Base-by-base conservation (phyloP, 495 filamentous ascomycete species). In the Aspergillus mulundensis region DNA sequence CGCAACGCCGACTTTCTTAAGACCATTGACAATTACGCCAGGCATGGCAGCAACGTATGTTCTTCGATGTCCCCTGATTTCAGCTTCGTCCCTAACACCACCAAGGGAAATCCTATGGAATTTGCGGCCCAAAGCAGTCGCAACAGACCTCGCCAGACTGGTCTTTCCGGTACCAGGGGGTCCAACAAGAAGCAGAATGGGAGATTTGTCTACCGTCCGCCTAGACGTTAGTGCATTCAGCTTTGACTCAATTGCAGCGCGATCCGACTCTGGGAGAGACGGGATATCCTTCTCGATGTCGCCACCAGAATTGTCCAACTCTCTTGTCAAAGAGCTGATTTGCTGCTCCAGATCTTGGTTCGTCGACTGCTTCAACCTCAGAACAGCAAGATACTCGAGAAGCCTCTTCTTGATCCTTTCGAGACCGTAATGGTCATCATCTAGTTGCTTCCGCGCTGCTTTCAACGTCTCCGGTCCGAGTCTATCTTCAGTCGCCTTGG, bases 1-100 rank as follows among this genome's bases (percentile, higher is more conserved):
- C 3, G 90, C 84, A 16, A 97, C 92, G 36, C 91, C 93, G 44
- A 94, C 95, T 69, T 97, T 99, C 78, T 93, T 95, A 49, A 99
- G 72, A 5, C 93, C 95, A 68, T 89, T 90, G 44, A 97, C 92
- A 49, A 99, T 88, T 45, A 97, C 74, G 28, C 95, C 95, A 11
- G 95, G 95, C 94, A 99, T 97, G 46, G 95, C 95, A 12, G 95
- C 95, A 52, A 99, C 94, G 68, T 99, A 99, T 2, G 95, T 99
- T 47, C 95, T 83, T 41, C 95, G 84, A 72, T 99, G 95, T 6
- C 95, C 95, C 45, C 95, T 80, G 57, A 99, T 97, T 72, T 97
- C 95, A 7, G 95, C 95, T 68, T 99, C 95, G 62, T 97, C 95
- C 24, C 93, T 76, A 18, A 99, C 92, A 62, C 95, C 95, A 50